A percentile compares a stretch with the other conserved stretches of the same genome.
phyloP scores from a whole-genome alignment of 257 asterid species.

The Penstemon newberryi region DNA sequence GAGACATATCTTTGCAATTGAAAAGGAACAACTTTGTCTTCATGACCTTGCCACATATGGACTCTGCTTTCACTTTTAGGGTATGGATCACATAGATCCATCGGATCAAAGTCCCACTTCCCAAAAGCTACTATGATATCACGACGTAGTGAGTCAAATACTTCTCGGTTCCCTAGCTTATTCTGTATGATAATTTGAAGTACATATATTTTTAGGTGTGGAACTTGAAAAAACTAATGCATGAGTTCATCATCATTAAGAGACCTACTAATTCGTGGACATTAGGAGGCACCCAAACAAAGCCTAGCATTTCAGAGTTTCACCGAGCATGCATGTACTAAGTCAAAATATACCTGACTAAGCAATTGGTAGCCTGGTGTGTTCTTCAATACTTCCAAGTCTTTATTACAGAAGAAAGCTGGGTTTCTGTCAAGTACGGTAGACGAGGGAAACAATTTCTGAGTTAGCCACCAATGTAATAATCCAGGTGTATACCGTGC shows the following conservation, averaged over 20 bases:
- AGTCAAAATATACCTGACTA: constrained; percentile 50
- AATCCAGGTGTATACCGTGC: constrained; percentile 60
- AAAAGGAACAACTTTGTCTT: constrained; percentile 51
- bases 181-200: constrained; percentile 43
- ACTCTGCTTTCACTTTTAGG: constrained; percentile 39
- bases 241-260: not conserved
- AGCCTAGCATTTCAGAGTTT: not conserved
- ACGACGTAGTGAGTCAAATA: constrained; percentile 72
- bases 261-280: not conserved
- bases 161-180: constrained; percentile 46
- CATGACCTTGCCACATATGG: constrained; percentile 58
- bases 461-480: constrained; percentile 87
- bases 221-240: not conserved
- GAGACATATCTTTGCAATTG: constrained; percentile 69
- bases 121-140: constrained; percentile 78
- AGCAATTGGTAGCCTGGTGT: constrained; percentile 84
- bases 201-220: not conserved
- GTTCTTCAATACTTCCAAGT: constrained; percentile 71
- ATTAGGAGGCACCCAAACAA: not conserved
- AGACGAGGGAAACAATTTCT: constrained; percentile 82
- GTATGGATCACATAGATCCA: constrained; percentile 62
- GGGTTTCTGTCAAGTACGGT: constrained; percentile 79
- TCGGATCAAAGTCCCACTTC: constrained; percentile 91
- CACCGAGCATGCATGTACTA: not conserved
- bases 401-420: constrained; percentile 61